Conservation (phyloP, 1,284 basidiomycete genomes). For the Singerocomus inundabilis region DNA sequence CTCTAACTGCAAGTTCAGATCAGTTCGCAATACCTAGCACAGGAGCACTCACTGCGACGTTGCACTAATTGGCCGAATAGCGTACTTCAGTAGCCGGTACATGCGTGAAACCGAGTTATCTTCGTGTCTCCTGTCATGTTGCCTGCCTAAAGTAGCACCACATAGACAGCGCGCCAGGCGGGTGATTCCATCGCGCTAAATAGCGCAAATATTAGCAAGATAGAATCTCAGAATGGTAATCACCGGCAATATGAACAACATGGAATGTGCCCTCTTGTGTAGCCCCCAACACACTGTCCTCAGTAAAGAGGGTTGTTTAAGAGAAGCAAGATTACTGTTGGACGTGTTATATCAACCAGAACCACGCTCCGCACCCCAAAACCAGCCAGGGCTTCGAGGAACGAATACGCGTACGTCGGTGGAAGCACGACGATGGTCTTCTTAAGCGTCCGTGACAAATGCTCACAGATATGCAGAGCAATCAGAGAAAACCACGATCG, state of each 20-base stretch:
- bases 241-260: conserved; percentile 13
- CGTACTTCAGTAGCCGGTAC: conserved; percentile 78
- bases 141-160: conserved; percentile 73
- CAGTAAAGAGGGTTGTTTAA: conserved; percentile 79
- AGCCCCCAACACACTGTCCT: conserved; percentile 78
- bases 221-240: conserved; percentile 2
- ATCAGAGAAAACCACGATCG: conserved; percentile 10
- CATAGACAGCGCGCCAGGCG: conserved; percentile 70
- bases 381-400: conserved; percentile 54
- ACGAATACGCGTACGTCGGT: conserved; percentile 53
- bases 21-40: not conserved
- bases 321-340: conserved; percentile 56
- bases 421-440: conserved; percentile 78
- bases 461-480: conserved; percentile 14
- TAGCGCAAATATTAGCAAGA: conserved; percentile 14
- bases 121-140: conserved; percentile 48
- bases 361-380: conserved; percentile 36
- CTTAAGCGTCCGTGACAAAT: conserved; percentile 66
- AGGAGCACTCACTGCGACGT: conserved; percentile 50
- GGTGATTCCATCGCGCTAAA: conserved; percentile 61
- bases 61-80: conserved; percentile 69
- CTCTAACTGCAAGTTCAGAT: conserved; percentile 38
- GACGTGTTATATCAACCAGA: conserved; percentile 89
- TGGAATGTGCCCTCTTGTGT: conserved; percentile 72
- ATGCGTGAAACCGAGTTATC: conserved; percentile 41